These are phyloP conservation scores for Kwoniella europaea DNA, from an alignment of 768 basidiomycete species.

Conservation along the genomic window DNA sequence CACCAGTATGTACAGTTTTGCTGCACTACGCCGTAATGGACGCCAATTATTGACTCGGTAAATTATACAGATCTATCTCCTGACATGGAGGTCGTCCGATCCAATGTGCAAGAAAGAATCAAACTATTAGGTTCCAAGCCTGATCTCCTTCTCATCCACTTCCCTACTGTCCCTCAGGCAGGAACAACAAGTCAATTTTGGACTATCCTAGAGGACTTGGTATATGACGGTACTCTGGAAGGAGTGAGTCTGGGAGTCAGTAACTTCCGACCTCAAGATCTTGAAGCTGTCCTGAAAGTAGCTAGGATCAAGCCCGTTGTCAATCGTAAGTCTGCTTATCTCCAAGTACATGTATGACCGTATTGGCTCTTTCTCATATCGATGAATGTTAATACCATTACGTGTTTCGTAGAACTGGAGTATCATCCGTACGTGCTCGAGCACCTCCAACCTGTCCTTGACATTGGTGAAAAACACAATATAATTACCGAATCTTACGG, in stretches of 20 bases:
- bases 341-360: no score
- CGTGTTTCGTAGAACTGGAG: constrained; percentile 38
- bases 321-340: constrained; percentile 40
- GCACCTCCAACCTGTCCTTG: constrained; percentile 49
- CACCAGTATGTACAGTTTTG: not conserved
- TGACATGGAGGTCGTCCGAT: constrained; percentile 32
- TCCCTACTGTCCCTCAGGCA: constrained; percentile 46
- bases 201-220: constrained; percentile 38
- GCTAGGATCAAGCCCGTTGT: constrained; percentile 53
- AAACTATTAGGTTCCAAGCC: constrained; percentile 41
- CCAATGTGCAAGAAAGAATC: constrained; percentile 34
- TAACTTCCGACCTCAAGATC: constrained; percentile 54
- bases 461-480: constrained; percentile 42
- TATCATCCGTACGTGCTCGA: constrained; percentile 56
- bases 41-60: no score
- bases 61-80: constrained; percentile 2
- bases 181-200: constrained; percentile 50
- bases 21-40: not conserved
- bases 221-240: constrained; percentile 38
- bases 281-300: constrained; percentile 42
- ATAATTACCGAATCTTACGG: constrained; percentile 53
- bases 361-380: no score
- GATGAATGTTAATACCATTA: no score
- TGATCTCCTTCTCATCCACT: constrained; percentile 56
- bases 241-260: constrained; percentile 45